phyloP scores from a whole-genome alignment of 306 rosid species.

The Pachyrhizus erosus region DNA sequence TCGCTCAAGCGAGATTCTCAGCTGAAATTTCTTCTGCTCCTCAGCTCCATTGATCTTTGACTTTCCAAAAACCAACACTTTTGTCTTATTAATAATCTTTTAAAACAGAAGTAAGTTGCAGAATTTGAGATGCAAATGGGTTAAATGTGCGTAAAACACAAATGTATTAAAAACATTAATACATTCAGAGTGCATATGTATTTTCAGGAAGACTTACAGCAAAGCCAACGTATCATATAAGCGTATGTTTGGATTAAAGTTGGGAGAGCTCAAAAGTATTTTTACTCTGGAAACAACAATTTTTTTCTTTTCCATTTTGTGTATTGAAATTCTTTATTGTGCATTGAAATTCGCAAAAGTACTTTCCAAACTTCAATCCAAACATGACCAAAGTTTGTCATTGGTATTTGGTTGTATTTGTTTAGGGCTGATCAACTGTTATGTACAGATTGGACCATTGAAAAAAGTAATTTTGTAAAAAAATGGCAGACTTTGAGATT shows the following conservation, averaged over 20 bases:
- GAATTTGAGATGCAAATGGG: background rate
- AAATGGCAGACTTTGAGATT: constrained; percentile 4
- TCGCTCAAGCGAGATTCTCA: too few species aligned
- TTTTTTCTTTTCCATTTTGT: too few species aligned
- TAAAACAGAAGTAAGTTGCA: background rate
- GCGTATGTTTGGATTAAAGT: background rate
- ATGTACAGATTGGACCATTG: constrained; percentile 6
- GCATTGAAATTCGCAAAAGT: too few species aligned
- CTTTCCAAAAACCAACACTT: too few species aligned
- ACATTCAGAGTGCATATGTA: background rate
- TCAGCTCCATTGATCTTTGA: too few species aligned
- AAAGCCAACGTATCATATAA: background rate
- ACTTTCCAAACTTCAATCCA: too few species aligned
- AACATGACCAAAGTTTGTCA: background rate
- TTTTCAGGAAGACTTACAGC: background rate
- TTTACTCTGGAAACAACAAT: too few species aligned
- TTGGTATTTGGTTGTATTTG: background rate
- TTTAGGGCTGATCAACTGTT: background rate
- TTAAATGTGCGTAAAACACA: background rate
- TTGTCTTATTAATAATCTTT: background rate
- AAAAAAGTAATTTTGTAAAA: background rate
- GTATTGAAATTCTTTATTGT: too few species aligned
- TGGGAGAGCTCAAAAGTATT: too few species aligned
- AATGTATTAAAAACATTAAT: background rate
- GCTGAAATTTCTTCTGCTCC: too few species aligned